These are phyloP conservation scores for Bipolaris cookei DNA, from an alignment of 2,329 filamentous ascomycete species.

Conservation along the genomic window DNA sequence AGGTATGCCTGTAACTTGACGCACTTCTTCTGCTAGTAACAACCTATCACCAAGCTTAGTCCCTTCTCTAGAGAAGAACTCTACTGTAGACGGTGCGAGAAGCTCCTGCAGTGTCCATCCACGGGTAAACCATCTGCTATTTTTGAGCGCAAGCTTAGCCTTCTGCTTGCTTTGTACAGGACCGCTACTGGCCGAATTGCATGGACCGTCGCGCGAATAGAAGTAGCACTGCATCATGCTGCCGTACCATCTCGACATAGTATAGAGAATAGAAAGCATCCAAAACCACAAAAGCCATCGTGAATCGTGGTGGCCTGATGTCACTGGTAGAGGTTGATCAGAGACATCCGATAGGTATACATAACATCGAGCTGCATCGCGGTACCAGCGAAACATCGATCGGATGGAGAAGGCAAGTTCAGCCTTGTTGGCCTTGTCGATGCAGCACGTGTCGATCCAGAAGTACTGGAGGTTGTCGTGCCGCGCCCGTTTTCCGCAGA, in stretches of 20 bases:
- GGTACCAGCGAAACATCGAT: background rate
- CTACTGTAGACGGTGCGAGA: background rate
- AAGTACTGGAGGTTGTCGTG: no score
- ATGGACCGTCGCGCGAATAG: background rate
- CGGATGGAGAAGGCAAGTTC: no score
- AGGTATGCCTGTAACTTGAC: background rate
- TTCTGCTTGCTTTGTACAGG: constrained; percentile 4
- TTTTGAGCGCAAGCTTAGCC: background rate
- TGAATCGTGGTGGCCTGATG: background rate
- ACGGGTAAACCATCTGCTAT: no score
- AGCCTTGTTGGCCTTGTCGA: no score
- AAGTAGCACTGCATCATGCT: background rate
- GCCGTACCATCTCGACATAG: background rate
- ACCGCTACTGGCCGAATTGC: background rate
- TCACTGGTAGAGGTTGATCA: background rate
- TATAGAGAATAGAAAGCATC: background rate
- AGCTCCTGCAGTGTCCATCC: no score
- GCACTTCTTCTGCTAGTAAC: background rate
- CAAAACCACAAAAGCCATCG: background rate
- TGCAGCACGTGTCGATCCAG: no score
- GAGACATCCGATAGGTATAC: background rate
- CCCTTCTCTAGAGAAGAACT: background rate
- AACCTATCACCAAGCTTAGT: background rate
- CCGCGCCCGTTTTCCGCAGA: no score
- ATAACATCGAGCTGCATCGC: background rate